Base-by-base conservation (phyloP, 2,329 filamentous ascomycete species). In the Botrytis byssoidea region DNA sequence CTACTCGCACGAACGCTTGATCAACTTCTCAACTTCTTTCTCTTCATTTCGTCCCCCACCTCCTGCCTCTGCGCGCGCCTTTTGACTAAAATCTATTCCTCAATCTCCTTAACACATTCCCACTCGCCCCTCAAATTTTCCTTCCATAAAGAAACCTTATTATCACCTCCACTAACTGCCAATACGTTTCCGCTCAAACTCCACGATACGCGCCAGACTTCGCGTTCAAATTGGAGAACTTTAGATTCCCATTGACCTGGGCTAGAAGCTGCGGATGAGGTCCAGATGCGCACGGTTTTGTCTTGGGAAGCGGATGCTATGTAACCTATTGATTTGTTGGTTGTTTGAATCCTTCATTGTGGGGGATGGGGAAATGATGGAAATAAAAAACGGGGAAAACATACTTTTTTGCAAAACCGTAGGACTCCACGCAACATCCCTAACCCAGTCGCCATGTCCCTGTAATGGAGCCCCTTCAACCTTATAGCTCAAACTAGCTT, bases 201-300 rank as follows among this genome's bases (percentile, higher is more conserved):
- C 96, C 96, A 99, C 87, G 94, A 98, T 64, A 98, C 96, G 73
- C 96, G 91, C 96, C 96, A 99, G 74, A 97, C 89, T 65, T 95
- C 91, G 7, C 92, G 90, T 75, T 98, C 95, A 79, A 99, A 97
- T 79, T 91, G 90, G 77, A 99, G 87, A 59, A 92, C 90, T 83
- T 97, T 96, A 83, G 89, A 91, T 74, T 91, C 90, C 96, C 96
- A 99, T 80, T 93, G 90, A 37, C 88, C 89, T 25, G 89, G 85
- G 81, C 86, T 88, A 74, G 88, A 85, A 22, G 18, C 71, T 40
- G 88, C 84, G 79, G 94, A 92, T 42, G 89, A 91, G 16, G 95
- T 98, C 96, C 96, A 99, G 84, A 99, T 98, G 78, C 94, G 91
- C 76, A 98, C 95, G 14, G 94, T 98, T 88, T 97, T 97, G 83